Evolutionary conservation across 495 filamentous ascomycete genomes (phyloP), one percentile per base, ranked within the genome.

Genomic region (Aspergillus nanangensis): DNA sequence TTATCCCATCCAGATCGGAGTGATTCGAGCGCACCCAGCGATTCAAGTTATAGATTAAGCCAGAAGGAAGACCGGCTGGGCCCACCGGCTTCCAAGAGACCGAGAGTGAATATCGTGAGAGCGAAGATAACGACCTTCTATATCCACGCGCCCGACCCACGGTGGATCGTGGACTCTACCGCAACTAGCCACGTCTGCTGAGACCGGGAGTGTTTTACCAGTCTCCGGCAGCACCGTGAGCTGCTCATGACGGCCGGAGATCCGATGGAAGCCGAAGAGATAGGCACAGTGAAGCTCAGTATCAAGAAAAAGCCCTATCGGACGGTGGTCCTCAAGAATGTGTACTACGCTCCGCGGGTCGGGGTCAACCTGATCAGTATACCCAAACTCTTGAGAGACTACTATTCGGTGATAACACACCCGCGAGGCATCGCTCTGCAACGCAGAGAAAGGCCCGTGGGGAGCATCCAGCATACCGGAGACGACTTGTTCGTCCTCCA

Each of bases 121-220:
- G 34, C 15, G 15, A 37, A 37, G 34, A 15, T 37, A 15, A 51
- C 36, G 41, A 51, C 48, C 36, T 33, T 45, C 20, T 51, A 45
- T 47, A 52, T 44, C 44, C 44, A 52, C 50, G 44, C 38, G 42
- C 50, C 39, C 40, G 24, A 33, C 37, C 44, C 22, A 34, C 44
- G 44, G 50, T 52, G 50, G 50, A 52, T 52, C 32, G 23, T 48
- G 25, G 50, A 53, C 50, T 53, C 50, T 17, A 46, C 47, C 38
- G 32, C 42, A 36, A 50, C 51, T 29, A 50, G 51, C 46, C 51
- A 50, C 46, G 43, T 50, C 38, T 50, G 32, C 46, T 50, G 46
- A 46, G 37, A 50, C 38, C 36, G 38, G 38, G 43, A 34, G 31
- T 46, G 46, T 40, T 54, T 54, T 42, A 50, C 36, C 37, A 54